Conservation (phyloP, 2,329 filamentous ascomycete genomes). For the Fusarium algeriense region DNA sequence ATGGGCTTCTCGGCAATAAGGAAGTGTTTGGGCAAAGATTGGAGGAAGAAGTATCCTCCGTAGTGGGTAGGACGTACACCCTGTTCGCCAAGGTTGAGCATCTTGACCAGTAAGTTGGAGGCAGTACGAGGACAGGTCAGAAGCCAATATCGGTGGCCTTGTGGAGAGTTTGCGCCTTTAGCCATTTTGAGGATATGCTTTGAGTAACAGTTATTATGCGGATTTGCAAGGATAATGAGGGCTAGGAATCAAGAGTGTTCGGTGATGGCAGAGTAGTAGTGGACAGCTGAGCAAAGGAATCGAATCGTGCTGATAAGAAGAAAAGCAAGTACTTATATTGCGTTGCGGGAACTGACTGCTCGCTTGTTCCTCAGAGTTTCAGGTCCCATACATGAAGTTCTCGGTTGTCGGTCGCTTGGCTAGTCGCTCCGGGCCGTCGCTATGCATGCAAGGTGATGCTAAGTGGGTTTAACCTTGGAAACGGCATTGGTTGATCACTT, state of each 20-base stretch:
- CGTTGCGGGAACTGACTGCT: neutral
- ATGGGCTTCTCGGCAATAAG: constrained; percentile 13
- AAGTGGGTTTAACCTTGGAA: neutral
- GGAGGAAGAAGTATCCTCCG: constrained; percentile 40
- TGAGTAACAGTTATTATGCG: neutral
- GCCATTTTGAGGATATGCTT: constrained; percentile 11
- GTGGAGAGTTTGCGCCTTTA: constrained; percentile 5
- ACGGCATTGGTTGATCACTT: neutral
- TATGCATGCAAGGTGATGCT: neutral
- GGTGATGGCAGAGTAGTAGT: neutral
- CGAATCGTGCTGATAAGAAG: fast-evolving
- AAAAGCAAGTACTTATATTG: neutral
- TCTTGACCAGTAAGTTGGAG: constrained; percentile 38
- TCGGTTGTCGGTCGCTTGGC: constrained; percentile 30
- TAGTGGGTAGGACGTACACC: constrained; percentile 23
- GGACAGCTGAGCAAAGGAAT: too few relatives aligned
- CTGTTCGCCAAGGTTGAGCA: constrained; percentile 38
- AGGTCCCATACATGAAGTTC: neutral
- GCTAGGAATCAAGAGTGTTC: neutral
- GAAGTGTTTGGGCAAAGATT: constrained; percentile 5
- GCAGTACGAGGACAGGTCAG: constrained; percentile 36
- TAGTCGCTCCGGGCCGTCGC: constrained; percentile 29
- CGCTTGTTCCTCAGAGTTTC: neutral
- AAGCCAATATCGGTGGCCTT: constrained; percentile 31
- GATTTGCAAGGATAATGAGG: neutral